Percentiles rank a stretch among this genome's conserved stretches.
These are phyloP conservation scores for Penicillium sp. DNA, from an alignment of 2,329 filamentous ascomycete genomes.

Conservation along the genomic window DNA sequence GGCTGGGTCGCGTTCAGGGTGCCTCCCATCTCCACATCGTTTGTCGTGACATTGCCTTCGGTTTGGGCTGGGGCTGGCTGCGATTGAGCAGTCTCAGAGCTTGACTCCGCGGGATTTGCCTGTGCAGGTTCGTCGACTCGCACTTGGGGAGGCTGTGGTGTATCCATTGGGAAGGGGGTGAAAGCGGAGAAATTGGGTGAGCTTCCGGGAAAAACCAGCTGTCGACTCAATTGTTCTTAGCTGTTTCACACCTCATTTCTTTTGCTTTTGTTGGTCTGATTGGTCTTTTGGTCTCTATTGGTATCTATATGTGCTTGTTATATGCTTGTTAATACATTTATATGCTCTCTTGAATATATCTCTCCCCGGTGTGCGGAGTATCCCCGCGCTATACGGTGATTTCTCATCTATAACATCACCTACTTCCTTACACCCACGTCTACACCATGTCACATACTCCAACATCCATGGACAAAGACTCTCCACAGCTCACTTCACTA, in stretches of 20 bases:
- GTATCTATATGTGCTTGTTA: no score
- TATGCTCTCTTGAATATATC: no score
- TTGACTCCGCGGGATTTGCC: background rate
- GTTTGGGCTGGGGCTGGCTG: background rate
- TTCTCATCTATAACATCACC: no score
- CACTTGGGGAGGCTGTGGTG: slow-evolving; percentile 16
- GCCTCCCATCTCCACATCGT: slow-evolving; percentile 31
- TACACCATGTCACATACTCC: background rate
- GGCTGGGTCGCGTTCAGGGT: slow-evolving; percentile 3
- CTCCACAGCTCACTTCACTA: slow-evolving; percentile 27
- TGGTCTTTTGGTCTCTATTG: no score
- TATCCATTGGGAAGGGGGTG: background rate
- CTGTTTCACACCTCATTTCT: no score
- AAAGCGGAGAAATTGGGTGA: background rate
- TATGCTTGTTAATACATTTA: no score
- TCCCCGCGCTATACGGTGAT: no score
- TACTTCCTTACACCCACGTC: no score
- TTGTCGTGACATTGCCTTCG: slow-evolving; percentile 13
- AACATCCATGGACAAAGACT: background rate
- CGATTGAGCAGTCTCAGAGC: background rate
- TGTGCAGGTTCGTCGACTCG: slow-evolving; percentile 4
- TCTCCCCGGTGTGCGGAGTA: no score
- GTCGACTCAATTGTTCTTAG: no score
- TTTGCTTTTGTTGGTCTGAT: no score
- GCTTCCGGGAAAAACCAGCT: no score